Percentiles rank a stretch among this genome's conserved stretches.
Conservation (phyloP, 148 eudicot species). For the Rhododendron henanense region DNA sequence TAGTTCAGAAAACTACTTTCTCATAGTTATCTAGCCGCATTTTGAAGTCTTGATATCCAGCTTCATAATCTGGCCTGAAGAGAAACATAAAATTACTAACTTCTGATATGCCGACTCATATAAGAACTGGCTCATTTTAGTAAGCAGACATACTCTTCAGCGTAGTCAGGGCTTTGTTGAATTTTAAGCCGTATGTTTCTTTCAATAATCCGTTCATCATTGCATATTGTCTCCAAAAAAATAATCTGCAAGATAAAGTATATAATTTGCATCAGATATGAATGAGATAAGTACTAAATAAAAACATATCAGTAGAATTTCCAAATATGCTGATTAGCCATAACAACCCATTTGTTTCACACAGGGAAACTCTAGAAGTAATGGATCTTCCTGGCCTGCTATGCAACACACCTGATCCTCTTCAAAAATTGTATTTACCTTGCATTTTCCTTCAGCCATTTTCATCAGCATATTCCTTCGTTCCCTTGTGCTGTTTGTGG, state of each 20-base stretch:
- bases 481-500: constrained; percentile 81
- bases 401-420: neutral
- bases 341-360: neutral
- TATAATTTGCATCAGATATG: neutral
- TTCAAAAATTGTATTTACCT: constrained; percentile 36
- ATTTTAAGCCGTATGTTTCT: constrained; percentile 96
- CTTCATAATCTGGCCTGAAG: constrained; percentile 93
- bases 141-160: constrained; percentile 68
- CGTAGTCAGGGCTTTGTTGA: constrained; percentile 99
- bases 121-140: constrained; percentile 1
- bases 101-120: neutral
- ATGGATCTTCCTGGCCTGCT: neutral
- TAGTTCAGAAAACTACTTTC: constrained; percentile 45
- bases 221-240: constrained; percentile 89
- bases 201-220: constrained; percentile 74
- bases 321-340: neutral
- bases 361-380: neutral
- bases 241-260: constrained; percentile 59
- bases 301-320: neutral
- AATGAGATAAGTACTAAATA: neutral
- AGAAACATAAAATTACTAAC: constrained; percentile 18
- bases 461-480: constrained; percentile 95
- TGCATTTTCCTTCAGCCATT: constrained; percentile 99
- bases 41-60: constrained; percentile 93
- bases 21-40: constrained; percentile 82